phyloP scores from a whole-genome alignment of 441 rosid species.

The Populus hybrid region DNA sequence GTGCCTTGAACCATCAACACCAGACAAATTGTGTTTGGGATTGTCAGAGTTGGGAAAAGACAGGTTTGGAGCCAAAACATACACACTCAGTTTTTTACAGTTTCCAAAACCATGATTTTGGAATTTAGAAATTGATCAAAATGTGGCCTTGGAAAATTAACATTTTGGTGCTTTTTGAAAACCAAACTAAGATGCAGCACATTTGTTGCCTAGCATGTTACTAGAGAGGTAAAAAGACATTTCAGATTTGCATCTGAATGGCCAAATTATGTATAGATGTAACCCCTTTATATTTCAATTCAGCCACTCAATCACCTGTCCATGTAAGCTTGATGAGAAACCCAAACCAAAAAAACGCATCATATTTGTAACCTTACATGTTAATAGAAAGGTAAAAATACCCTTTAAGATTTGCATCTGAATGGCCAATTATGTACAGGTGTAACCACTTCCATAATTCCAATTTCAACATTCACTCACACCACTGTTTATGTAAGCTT shows the following conservation, averaged over 20 bases:
- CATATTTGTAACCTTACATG: too few relatives aligned
- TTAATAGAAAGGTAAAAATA: neutral
- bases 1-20: too few relatives aligned
- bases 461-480: neutral
- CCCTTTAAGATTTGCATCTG: neutral
- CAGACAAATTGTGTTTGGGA: too few relatives aligned
- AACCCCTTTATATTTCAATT: neutral
- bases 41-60: too few relatives aligned
- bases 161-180: too few relatives aligned
- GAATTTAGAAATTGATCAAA: too few relatives aligned
- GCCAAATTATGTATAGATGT: neutral
- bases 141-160: too few relatives aligned
- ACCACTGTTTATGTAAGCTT: neutral
- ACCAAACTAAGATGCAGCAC: too few relatives aligned
- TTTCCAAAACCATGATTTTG: too few relatives aligned
- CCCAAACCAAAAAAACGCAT: too few relatives aligned
- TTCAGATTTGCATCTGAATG: neutral
- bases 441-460: neutral
- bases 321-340: neutral
- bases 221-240: neutral
- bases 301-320: neutral
- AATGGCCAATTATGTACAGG: constrained; percentile 2
- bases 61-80: too few relatives aligned
- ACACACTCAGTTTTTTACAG: too few relatives aligned
- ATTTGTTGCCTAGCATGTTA: neutral